Conservation (phyloP, 768 basidiomycete genomes). For the Lactifluus pinguis region DNA sequence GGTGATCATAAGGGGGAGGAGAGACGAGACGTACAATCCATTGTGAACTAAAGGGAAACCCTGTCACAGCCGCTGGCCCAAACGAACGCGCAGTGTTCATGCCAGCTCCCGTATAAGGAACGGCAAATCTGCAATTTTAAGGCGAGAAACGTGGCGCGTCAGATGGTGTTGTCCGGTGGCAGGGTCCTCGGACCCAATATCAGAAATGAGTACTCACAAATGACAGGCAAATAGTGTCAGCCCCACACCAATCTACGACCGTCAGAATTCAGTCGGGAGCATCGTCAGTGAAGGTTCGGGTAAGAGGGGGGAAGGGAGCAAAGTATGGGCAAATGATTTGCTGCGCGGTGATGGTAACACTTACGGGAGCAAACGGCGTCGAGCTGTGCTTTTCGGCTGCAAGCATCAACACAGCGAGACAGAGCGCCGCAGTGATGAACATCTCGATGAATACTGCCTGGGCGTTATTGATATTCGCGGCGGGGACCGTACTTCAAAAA, state of each 20-base stretch:
- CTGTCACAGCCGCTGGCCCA: conserved; percentile 59
- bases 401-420: conserved; percentile 60
- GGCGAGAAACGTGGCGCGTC: neutral
- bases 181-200: neutral
- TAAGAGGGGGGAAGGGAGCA: neutral
- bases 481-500: conserved; percentile 40
- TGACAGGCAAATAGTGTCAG: conserved; percentile 56
- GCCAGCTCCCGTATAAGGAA: conserved; percentile 53
- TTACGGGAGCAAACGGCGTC: conserved; percentile 61
- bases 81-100: conserved; percentile 67
- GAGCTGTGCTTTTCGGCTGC: conserved; percentile 60
- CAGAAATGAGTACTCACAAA: conserved; percentile 32
- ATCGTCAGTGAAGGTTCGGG: neutral
- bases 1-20: neutral
- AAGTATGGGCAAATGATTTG: neutral
- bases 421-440: conserved; percentile 53
- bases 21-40: conserved; percentile 47
- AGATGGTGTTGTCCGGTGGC: neutral
- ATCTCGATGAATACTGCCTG: conserved; percentile 66
- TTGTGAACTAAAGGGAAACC: conserved; percentile 43
- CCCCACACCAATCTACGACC: conserved; percentile 48
- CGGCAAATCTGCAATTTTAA: conserved; percentile 38
- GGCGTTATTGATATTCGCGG: conserved; percentile 37
- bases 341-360: neutral
- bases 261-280: neutral